phyloP scores from a whole-genome alignment of 1,139 yeast genomes.

The Suhomyces panamericanus region DNA sequence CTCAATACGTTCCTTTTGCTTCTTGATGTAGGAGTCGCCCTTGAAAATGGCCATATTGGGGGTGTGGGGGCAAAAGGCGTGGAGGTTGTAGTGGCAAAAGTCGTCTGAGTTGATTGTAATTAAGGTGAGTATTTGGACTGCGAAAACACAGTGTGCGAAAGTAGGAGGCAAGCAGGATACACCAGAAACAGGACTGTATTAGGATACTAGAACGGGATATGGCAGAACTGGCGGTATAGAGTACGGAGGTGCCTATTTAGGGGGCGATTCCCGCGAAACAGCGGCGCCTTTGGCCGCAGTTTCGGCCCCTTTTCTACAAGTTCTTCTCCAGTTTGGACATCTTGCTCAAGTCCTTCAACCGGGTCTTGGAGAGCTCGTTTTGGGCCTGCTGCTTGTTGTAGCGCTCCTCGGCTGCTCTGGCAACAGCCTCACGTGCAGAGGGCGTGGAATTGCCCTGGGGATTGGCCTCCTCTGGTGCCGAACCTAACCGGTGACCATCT shows the following conservation, averaged over 20 bases:
- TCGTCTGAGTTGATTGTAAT: neutral
- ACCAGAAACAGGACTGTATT: neutral
- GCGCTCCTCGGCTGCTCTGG: slow-evolving; percentile 39
- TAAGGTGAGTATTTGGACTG: neutral
- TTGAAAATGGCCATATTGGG: slow-evolving; percentile 11
- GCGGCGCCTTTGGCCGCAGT: no score
- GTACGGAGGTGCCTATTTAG: neutral
- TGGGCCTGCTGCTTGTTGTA: slow-evolving; percentile 29
- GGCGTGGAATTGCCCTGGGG: neutral
- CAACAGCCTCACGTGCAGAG: slow-evolving; percentile 31
- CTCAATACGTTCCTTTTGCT: slow-evolving; percentile 30
- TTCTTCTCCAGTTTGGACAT: slow-evolving; percentile 38
- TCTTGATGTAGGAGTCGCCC: slow-evolving; percentile 29
- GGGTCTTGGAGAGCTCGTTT: slow-evolving; percentile 27
- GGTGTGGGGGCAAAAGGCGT: neutral
- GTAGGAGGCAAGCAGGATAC: neutral
- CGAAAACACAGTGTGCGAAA: neutral
- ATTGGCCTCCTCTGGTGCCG: neutral
- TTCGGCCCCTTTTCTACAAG: neutral
- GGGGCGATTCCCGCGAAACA: neutral
- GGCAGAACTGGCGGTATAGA: neutral
- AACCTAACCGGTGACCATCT: slow-evolving; percentile 6
- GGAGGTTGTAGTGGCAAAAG: neutral
- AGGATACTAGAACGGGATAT: neutral
- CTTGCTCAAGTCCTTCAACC: slow-evolving; percentile 31